phyloP scores from a whole-genome alignment of 1,139 yeast species.

The Pichia sp. region DNA sequence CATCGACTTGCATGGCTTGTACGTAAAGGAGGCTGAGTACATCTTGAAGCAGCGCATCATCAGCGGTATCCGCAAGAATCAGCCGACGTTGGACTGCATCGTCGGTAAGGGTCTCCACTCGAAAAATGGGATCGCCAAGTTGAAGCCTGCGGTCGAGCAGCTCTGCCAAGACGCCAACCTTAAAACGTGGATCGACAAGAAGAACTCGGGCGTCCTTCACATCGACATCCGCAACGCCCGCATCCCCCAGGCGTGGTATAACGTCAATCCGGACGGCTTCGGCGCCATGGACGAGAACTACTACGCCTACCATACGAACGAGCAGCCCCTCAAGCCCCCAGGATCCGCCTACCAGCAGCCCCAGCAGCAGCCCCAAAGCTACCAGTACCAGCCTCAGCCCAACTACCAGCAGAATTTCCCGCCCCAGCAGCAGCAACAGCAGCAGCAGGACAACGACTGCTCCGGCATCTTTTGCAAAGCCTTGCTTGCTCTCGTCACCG shows the following conservation, averaged over 20 bases:
- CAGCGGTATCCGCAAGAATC: conserved; percentile 58
- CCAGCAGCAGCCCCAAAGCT: conserved; percentile 28
- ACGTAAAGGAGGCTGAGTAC: conserved; percentile 81
- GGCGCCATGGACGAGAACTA: conserved; percentile 30
- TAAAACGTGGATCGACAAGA: conserved; percentile 55
- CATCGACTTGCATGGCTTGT: conserved; percentile 89
- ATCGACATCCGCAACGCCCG: conserved; percentile 54
- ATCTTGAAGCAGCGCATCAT: conserved; percentile 68
- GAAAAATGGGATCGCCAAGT: conserved; percentile 71
- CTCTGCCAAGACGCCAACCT: conserved; percentile 65
- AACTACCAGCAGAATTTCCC: conserved; percentile 29
- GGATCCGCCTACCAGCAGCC: conserved; percentile 10
- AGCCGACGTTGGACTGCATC: conserved; percentile 56
- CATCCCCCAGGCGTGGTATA: conserved; percentile 49
- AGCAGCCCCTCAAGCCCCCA: background rate
- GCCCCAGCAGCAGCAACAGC: conserved; percentile 20
- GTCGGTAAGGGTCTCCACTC: conserved; percentile 94
- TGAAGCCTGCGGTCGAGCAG: conserved; percentile 84
- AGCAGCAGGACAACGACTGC: conserved; percentile 18
- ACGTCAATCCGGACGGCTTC: conserved; percentile 28
- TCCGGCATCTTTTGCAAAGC: background rate
- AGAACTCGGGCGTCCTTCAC: conserved; percentile 76
- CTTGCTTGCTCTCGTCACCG: conserved; percentile 1
- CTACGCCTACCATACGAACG: conserved; percentile 22
- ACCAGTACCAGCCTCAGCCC: conserved; percentile 35